phyloP scores from a whole-genome alignment of 129 eudicot species.

The Heracleum sosnowskyi region DNA sequence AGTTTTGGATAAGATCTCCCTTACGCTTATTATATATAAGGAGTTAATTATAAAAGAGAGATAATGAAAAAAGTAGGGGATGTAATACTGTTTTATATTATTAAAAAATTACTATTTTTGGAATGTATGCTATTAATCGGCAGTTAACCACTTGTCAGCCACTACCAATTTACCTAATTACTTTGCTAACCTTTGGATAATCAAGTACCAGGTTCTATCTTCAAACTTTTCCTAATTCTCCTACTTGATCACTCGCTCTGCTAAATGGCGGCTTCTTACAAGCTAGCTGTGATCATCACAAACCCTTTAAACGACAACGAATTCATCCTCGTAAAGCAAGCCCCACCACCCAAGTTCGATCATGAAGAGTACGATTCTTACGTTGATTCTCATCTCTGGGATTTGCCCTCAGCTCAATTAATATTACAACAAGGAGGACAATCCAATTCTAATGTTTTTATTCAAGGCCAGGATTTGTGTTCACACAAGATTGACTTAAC shows the following conservation, averaged over 20 bases:
- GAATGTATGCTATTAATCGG: no score
- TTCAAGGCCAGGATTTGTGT: constrained; percentile 40
- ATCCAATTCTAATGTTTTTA: constrained; percentile 12
- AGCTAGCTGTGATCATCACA: constrained; percentile 51
- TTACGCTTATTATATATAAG: no score
- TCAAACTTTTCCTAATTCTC: neutral
- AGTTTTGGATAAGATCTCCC: no score
- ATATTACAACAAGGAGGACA: constrained; percentile 17
- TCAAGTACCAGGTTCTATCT: neutral
- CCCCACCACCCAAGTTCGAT: constrained; percentile 64
- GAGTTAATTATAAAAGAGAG: no score
- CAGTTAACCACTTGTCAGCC: neutral
- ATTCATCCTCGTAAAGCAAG: constrained; percentile 51
- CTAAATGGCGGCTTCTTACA: constrained; percentile 47
- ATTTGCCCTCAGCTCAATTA: constrained; percentile 33
- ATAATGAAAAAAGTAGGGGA: no score
- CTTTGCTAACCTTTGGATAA: no score
- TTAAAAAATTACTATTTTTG: no score
- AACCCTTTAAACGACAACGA: constrained; percentile 48
- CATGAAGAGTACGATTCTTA: constrained; percentile 78
- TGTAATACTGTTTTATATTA: no score
- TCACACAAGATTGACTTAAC: constrained; percentile 28
- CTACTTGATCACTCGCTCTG: neutral
- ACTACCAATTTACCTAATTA: neutral
- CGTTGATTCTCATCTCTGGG: constrained; percentile 50